phyloP scores from a whole-genome alignment of 192 early-diverging fungal genomes.

The Coemansia sp. region DNA sequence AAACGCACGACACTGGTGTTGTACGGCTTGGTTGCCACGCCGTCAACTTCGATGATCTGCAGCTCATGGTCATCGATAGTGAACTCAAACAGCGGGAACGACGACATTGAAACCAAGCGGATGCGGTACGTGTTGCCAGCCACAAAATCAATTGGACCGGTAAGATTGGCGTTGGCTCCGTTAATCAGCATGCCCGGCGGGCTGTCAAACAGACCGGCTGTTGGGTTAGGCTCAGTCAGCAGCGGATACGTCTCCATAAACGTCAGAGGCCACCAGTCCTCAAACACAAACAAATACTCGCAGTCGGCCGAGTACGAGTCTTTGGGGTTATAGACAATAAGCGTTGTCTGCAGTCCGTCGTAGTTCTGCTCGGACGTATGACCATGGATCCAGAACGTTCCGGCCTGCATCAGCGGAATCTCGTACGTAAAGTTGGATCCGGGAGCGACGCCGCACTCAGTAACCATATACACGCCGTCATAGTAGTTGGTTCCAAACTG shows the following conservation, averaged over 20 bases:
- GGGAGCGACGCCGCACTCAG: conserved; percentile 73
- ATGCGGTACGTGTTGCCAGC: conserved; percentile 77
- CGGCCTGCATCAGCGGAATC: conserved; percentile 67
- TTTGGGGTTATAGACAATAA: conserved; percentile 63
- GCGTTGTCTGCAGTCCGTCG: conserved; percentile 72
- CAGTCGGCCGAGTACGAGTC: conserved; percentile 56
- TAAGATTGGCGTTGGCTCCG: conserved; percentile 35
- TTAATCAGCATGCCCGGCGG: conserved; percentile 38
- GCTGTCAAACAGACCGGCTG: background rate
- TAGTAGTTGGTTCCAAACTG: conserved; percentile 65
- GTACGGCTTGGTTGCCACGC: conserved; percentile 58
- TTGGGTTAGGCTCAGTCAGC: background rate
- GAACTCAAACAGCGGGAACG: conserved; percentile 67
- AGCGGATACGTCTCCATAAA: conserved; percentile 20
- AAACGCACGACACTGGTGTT: conserved; percentile 57
- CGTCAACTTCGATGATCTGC: conserved; percentile 76
- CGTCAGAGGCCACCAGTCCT: conserved; percentile 66
- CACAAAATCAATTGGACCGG: conserved; percentile 55
- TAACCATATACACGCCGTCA: conserved; percentile 67
- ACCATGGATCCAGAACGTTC: conserved; percentile 83
- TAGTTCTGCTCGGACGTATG: conserved; percentile 73
- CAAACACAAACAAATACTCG: conserved; percentile 59
- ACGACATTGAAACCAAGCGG: conserved; percentile 69
- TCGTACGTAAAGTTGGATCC: conserved; percentile 70
- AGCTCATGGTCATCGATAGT: conserved; percentile 72